Percentiles rank a stretch among this genome's conserved stretches.
These are phyloP conservation scores for Perkinsus olseni DNA, from an alignment of 169 alveolate genomes.

Conservation along the genomic window DNA sequence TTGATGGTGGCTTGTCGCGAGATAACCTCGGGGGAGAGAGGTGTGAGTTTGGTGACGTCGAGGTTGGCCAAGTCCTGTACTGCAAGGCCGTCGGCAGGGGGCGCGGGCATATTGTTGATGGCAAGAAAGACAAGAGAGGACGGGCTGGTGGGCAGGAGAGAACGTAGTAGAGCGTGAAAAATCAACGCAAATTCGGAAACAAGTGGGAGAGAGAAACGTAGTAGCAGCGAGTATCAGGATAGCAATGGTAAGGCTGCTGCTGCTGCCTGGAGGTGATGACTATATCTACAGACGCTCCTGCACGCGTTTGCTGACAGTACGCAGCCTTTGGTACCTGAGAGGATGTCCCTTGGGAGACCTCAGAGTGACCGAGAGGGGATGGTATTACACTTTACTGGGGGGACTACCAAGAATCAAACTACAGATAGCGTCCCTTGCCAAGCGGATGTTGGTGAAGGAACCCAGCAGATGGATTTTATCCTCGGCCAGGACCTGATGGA, in stretches of 20 bases:
- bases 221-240: neutral
- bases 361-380: conserved; percentile 8
- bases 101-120: neutral
- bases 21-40: conserved; percentile 96
- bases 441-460: conserved; percentile 83
- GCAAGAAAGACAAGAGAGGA: neutral
- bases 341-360: neutral
- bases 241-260: neutral
- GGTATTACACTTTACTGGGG: conserved; percentile 92
- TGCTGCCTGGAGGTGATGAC: neutral
- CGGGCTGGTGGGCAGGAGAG: no score
- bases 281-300: conserved; percentile 65
- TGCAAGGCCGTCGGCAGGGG: conserved; percentile 21
- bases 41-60: conserved; percentile 81
- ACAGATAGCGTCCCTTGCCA: conserved; percentile 96
- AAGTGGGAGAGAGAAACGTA: neutral
- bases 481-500: conserved; percentile 26
- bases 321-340: conserved; percentile 33
- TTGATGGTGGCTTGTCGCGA: conserved; percentile 97
- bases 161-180: neutral
- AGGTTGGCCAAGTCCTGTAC: conserved; percentile 60
- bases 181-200: neutral
- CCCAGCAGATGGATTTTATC: conserved; percentile 66
- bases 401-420: conserved; percentile 93
- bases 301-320: conserved; percentile 79